phyloP scores from a whole-genome alignment of 1,284 basidiomycete species.

The Cutaneotrichosporon cyanovorans region DNA sequence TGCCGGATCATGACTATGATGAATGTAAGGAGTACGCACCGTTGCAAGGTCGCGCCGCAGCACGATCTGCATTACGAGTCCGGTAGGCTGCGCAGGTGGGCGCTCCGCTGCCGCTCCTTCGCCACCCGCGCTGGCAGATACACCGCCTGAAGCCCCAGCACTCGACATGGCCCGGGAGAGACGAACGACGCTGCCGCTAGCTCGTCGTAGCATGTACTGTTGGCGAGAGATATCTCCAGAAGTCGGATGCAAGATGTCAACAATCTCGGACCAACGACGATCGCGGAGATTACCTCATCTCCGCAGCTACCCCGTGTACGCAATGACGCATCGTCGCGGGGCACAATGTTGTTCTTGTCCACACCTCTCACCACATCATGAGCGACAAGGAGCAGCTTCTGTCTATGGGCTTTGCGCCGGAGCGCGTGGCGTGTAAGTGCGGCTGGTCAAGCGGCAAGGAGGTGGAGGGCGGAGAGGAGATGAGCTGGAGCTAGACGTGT shows the following conservation, averaged over 20 bases:
- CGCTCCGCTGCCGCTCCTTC: too few species aligned
- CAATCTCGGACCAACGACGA: not conserved
- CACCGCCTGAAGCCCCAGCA: not conserved
- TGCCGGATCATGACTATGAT: too few species aligned
- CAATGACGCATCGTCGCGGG: not conserved
- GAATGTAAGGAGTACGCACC: constrained; percentile 22
- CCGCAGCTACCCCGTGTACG: not conserved
- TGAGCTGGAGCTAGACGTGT: too few species aligned
- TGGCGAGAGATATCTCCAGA: not conserved
- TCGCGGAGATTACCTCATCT: not conserved
- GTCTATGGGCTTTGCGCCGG: constrained; percentile 75
- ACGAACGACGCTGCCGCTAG: too few species aligned
- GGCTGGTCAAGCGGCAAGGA: not conserved
- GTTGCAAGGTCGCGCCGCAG: constrained; percentile 39
- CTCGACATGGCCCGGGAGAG: too few species aligned
- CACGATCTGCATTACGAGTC: constrained; percentile 46
- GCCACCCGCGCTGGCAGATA: not conserved
- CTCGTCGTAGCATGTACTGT: too few species aligned
- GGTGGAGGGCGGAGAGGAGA: too few species aligned
- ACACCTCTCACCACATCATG: constrained; percentile 20
- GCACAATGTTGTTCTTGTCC: not conserved
- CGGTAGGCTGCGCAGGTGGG: constrained; percentile 20
- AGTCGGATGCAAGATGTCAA: not conserved
- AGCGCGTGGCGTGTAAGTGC: constrained; percentile 71
- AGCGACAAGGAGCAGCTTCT: constrained; percentile 68